phyloP scores from a whole-genome alignment of 2,329 filamentous ascomycete genomes.

The Calonectria pseudoturangicola region DNA sequence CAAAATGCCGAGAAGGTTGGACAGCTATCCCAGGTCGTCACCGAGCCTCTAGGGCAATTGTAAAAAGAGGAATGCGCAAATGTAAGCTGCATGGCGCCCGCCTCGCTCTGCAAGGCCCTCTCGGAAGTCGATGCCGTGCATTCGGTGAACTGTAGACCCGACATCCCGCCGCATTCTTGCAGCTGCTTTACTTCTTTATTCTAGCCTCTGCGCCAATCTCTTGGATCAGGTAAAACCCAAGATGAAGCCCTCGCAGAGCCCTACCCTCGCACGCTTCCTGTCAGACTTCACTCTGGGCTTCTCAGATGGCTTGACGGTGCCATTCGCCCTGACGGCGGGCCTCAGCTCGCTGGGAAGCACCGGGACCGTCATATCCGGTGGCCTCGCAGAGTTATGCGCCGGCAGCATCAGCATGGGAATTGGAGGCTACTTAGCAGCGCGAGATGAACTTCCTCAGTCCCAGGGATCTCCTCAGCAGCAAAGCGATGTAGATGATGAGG shows the following conservation, averaged over 20 bases:
- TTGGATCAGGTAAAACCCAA: not conserved
- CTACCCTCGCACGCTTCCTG: constrained; percentile 65
- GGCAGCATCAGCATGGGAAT: constrained; percentile 85
- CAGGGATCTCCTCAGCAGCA: not conserved
- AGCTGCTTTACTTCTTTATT: not conserved
- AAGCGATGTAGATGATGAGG: constrained; percentile 38
- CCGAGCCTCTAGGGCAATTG: constrained; percentile 24
- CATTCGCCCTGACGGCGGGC: constrained; percentile 84
- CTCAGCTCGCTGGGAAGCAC: constrained; percentile 77
- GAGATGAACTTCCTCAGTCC: constrained; percentile 55
- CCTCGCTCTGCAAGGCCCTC: not conserved
- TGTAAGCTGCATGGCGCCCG: constrained; percentile 15
- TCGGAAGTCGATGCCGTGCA: constrained; percentile 15
- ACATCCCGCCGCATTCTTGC: not conserved
- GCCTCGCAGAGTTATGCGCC: constrained; percentile 81
- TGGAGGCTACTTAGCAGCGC: constrained; percentile 80
- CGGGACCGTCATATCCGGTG: constrained; percentile 79
- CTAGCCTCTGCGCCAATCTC: not conserved
- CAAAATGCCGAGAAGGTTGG: constrained; percentile 39
- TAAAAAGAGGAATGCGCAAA: constrained; percentile 4
- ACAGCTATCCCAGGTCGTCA: constrained; percentile 37
- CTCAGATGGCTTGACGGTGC: constrained; percentile 84
- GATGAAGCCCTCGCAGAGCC: constrained; percentile 53
- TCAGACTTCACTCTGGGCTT: constrained; percentile 83
- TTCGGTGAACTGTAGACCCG: not conserved